Percentiles rank a stretch among this genome's conserved stretches.
Conservation (phyloP, 176 grass and related monocot species). For the Carex cristatella region DNA sequence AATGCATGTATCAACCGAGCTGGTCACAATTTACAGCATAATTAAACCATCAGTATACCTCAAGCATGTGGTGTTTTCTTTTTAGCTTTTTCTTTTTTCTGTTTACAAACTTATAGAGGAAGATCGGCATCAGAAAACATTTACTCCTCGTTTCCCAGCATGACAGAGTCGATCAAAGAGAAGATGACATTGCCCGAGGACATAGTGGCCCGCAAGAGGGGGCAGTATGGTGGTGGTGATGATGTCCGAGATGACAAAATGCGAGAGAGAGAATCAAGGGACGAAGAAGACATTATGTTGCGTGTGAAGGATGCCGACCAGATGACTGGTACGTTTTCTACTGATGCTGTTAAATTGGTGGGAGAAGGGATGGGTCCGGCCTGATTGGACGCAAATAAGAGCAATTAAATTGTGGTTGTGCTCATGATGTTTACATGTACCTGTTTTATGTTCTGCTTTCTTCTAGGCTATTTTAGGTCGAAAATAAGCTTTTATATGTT, state of each 20-base stretch:
- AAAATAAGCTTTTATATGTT: neutral
- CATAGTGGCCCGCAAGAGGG: neutral
- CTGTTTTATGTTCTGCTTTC: neutral
- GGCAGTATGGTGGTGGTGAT: neutral
- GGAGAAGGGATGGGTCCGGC: slow-evolving; percentile 8
- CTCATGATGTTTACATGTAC: neutral
- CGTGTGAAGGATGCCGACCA: slow-evolving; percentile 27
- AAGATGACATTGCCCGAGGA: slow-evolving; percentile 21
- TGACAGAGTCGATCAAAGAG: slow-evolving; percentile 19
- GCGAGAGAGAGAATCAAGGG: neutral
- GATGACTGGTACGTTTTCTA: slow-evolving; percentile 21
- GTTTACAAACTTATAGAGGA: slow-evolving; percentile 11
- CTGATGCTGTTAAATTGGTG: slow-evolving; percentile 24
- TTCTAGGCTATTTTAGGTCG: neutral
- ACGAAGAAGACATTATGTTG: slow-evolving; percentile 12
- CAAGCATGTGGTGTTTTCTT: neutral
- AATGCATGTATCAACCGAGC: neutral
- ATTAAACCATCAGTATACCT: neutral
- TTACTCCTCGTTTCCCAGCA: slow-evolving; percentile 5
- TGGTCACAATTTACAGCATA: neutral
- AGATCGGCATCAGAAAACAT: slow-evolving; percentile 8
- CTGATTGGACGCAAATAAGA: neutral
- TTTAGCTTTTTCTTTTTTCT: neutral
- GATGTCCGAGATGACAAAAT: neutral
- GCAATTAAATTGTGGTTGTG: neutral